A percentile compares a stretch with the other conserved stretches of the same genome.
Conservation (phyloP, 2,329 filamentous ascomycete species). For the Aureobasidium sp. region DNA sequence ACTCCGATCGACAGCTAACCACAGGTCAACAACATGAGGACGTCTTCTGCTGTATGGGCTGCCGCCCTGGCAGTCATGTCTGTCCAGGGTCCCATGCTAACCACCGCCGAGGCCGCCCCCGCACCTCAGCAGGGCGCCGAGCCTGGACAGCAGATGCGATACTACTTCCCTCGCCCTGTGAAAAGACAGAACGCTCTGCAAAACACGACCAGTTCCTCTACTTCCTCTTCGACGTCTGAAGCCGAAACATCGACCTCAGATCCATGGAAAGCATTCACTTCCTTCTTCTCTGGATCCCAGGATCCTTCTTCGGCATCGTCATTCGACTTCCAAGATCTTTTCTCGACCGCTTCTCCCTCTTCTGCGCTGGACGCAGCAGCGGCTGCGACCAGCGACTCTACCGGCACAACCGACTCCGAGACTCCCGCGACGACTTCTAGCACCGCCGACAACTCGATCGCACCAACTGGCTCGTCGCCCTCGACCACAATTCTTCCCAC, state of each 20-base stretch:
- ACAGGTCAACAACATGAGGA: slow-evolving; percentile 33
- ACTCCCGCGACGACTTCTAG: neutral
- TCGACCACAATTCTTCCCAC: slow-evolving; percentile 18
- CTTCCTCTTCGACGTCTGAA: neutral
- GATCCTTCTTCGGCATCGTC: slow-evolving; percentile 3
- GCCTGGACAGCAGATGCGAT: slow-evolving; percentile 33
- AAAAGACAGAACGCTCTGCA: slow-evolving; percentile 36
- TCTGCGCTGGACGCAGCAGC: slow-evolving; percentile 16
- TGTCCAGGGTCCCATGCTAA: slow-evolving; percentile 35
- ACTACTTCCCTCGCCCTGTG: slow-evolving; percentile 43
- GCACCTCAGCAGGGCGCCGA: slow-evolving; percentile 31
- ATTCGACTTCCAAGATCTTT: neutral
- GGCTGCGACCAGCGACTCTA: slow-evolving; percentile 5
- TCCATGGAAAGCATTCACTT: neutral
- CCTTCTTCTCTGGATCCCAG: neutral
- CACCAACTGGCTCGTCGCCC: slow-evolving; percentile 17
- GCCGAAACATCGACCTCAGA: neutral
- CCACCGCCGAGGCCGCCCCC: slow-evolving; percentile 44
- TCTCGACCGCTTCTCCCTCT: neutral
- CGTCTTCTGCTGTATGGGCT: slow-evolving; percentile 39
- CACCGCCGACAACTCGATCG: neutral
- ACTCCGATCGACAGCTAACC: slow-evolving; percentile 2
- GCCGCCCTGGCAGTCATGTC: slow-evolving; percentile 41
- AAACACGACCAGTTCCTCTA: slow-evolving; percentile 18
- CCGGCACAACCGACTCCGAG: neutral